These are phyloP conservation scores for Neofusicoccum kwambonambiense DNA, from an alignment of 2,329 filamentous ascomycete species.

Conservation along the genomic window DNA sequence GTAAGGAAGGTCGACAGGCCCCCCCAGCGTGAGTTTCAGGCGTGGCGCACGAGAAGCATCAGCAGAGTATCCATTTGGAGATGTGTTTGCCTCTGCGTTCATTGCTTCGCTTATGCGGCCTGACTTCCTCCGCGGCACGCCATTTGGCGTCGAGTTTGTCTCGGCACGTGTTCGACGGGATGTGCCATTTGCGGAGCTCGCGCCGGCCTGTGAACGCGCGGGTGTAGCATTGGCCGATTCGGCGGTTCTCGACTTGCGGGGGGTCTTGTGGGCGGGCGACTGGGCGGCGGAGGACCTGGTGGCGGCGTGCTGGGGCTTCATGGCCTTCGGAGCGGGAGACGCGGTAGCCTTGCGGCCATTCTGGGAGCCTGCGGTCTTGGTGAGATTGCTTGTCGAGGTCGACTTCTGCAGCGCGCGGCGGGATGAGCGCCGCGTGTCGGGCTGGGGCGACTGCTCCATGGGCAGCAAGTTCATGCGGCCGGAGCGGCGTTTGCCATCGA, in stretches of 20 bases:
- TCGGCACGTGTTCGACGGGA: neutral
- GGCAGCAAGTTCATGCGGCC: conserved; percentile 56
- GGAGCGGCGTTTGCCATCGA: conserved; percentile 61
- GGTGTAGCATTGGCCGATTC: neutral
- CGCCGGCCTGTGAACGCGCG: neutral
- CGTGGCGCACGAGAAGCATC: conserved; percentile 22
- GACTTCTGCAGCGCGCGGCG: conserved; percentile 15
- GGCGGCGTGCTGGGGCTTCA: neutral
- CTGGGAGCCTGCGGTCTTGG: conserved; percentile 2
- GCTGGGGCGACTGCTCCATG: conserved; percentile 46
- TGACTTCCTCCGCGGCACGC: conserved; percentile 9
- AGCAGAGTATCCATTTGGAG: neutral
- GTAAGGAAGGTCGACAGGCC: conserved; percentile 47
- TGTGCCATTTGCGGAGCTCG: neutral
- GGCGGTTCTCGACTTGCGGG: neutral
- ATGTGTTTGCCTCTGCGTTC: neutral
- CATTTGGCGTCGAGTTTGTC: conserved; percentile 7
- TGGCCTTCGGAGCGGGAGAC: neutral
- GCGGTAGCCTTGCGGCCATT: conserved; percentile 9
- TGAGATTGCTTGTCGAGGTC: conserved; percentile 1
- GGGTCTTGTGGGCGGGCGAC: neutral
- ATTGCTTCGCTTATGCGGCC: conserved; percentile 17
- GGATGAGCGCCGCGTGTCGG: conserved; percentile 35
- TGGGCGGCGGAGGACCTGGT: conserved; percentile 6
- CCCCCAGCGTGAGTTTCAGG: conserved; percentile 52